These are phyloP conservation scores for Colletotrichum euphorbiae DNA, from an alignment of 2,329 filamentous ascomycete species.

Conservation along the genomic window DNA sequence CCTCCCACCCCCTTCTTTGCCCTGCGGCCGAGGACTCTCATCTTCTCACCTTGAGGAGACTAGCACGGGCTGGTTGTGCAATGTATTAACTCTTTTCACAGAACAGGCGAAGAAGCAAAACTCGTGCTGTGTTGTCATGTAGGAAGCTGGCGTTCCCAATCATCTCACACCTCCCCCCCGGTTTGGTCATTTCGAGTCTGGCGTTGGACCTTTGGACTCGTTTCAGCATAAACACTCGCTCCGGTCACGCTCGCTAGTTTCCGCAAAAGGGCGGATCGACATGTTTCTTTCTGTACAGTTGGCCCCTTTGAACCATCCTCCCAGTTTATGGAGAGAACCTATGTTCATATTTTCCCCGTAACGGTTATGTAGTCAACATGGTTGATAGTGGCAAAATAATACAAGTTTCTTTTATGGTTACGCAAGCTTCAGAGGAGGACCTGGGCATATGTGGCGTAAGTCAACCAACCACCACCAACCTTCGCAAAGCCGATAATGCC, in stretches of 20 bases:
- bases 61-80: neutral
- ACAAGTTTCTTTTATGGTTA: neutral
- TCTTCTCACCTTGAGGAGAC: neutral
- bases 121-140: constrained; percentile 80
- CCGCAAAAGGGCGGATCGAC: constrained; percentile 10
- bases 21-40: too few species aligned
- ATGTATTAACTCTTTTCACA: constrained; percentile 43
- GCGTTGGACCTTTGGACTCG: constrained; percentile 44
- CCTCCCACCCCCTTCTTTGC: constrained; percentile 31
- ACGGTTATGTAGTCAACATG: constrained; percentile 3
- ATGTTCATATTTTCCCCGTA: constrained; percentile 23
- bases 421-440: too few species aligned
- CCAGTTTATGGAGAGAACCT: neutral
- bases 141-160: constrained; percentile 43
- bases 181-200: constrained; percentile 39
- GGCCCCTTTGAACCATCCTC: neutral
- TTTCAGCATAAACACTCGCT: constrained; percentile 38
- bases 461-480: too few species aligned
- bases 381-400: constrained; percentile 31
- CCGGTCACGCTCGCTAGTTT: constrained; percentile 27
- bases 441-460: too few species aligned
- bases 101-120: constrained; percentile 83
- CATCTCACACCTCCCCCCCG: neutral
- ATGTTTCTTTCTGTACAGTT: neutral
- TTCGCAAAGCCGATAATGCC: too few species aligned